Conservation (phyloP, 1,139 yeast genomes). For the Citeromyces hawaiiensis region DNA sequence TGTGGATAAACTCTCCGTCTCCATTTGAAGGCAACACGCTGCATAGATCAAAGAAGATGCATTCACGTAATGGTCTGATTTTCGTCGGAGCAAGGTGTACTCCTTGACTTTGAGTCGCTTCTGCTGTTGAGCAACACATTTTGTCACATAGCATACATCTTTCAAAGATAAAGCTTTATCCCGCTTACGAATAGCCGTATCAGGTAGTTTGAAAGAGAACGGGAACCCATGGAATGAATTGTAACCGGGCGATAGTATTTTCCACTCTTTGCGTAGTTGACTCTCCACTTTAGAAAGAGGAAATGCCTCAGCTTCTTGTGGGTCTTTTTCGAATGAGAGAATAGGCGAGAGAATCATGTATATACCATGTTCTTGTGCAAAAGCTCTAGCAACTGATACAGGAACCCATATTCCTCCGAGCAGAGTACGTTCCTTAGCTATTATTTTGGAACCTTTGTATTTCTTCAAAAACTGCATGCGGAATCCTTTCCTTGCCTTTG, state of each 20-base stretch:
- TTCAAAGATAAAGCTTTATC: neutral
- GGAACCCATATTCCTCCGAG: slow-evolving; percentile 14
- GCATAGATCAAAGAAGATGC: slow-evolving; percentile 7
- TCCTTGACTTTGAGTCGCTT: slow-evolving; percentile 3
- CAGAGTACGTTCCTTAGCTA: slow-evolving; percentile 9
- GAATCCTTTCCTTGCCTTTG: slow-evolving; percentile 2
- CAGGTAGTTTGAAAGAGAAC: slow-evolving; percentile 7
- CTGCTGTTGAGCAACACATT: slow-evolving; percentile 6
- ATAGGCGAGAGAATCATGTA: slow-evolving; percentile 7
- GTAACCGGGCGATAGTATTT: slow-evolving; percentile 1
- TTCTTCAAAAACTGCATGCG: slow-evolving; percentile 7
- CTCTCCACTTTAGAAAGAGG: slow-evolving; percentile 7
- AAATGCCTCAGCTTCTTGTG: slow-evolving; percentile 5
- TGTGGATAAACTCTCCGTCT: slow-evolving; percentile 6
- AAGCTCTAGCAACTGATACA: slow-evolving; percentile 6
- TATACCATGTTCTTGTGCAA: slow-evolving; percentile 9
- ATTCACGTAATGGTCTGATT: slow-evolving; percentile 13
- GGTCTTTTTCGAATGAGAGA: slow-evolving; percentile 7
- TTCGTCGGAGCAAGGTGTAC: slow-evolving; percentile 6
- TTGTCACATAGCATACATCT: slow-evolving; percentile 3
- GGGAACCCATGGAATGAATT: slow-evolving; percentile 5
- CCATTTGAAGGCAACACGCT: slow-evolving; percentile 7
- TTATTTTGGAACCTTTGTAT: slow-evolving; percentile 3
- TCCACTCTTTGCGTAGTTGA: slow-evolving; percentile 6
- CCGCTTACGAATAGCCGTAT: slow-evolving; percentile 4